Conservation (phyloP, 352 stramenopile species). For the Blastocystis sp. region DNA sequence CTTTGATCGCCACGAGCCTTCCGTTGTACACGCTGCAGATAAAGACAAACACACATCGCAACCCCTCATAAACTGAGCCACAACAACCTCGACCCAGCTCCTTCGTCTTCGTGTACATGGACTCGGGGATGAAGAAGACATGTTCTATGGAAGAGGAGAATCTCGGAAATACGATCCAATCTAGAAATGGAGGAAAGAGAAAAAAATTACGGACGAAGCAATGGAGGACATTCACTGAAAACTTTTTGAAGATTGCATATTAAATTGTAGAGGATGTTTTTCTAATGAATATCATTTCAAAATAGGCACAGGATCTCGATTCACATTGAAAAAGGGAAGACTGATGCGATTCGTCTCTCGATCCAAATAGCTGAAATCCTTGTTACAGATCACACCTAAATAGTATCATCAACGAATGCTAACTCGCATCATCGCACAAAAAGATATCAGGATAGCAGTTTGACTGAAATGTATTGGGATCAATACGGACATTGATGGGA, state of each 20-base stretch:
- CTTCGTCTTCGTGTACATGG: neutral
- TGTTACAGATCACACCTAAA: neutral
- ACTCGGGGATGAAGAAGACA: neutral
- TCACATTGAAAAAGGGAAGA: neutral
- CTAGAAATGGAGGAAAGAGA: neutral
- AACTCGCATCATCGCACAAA: conserved; percentile 4
- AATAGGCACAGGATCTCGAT: neutral
- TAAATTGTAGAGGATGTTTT: neutral
- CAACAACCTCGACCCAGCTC: neutral
- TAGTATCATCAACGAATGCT: neutral
- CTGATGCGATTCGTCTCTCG: neutral
- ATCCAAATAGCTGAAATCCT: neutral
- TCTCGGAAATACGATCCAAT: neutral
- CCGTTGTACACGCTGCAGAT: neutral
- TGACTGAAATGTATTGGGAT: neutral
- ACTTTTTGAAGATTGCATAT: neutral
- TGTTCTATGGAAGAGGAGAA: neutral
- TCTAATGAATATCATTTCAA: neutral
- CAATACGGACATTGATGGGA: neutral
- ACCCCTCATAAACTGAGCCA: neutral
- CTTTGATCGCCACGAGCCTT: neutral
- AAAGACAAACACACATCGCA: neutral
- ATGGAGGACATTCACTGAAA: neutral
- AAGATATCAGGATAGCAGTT: neutral
- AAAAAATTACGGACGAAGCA: neutral